Percentiles rank a stretch among this genome's conserved stretches.
phyloP scores from a whole-genome alignment of 2,329 filamentous ascomycete species.

The Pseudogymnoascus sp. region DNA sequence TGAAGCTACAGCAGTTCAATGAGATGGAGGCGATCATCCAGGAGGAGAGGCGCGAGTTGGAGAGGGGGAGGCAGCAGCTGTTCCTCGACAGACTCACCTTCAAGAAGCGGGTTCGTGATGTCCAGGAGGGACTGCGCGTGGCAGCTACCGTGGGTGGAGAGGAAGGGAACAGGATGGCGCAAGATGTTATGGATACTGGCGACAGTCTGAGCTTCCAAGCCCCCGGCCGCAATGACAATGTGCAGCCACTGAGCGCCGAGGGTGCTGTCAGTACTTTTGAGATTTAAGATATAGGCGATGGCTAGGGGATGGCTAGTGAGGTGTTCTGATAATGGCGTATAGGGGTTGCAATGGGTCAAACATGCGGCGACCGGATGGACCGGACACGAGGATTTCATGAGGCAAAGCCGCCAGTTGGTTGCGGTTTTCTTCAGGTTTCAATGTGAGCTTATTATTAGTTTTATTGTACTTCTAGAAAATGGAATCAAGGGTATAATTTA shows the following conservation, averaged over 20 bases:
- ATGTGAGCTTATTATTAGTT: conserved; percentile 9
- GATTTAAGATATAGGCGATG: neutral
- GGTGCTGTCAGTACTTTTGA: conserved; percentile 28
- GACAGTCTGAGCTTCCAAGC: conserved; percentile 49
- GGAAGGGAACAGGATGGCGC: conserved; percentile 29
- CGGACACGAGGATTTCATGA: conserved; percentile 1
- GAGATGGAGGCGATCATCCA: conserved; percentile 92
- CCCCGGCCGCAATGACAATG: conserved; percentile 29
- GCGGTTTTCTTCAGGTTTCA: neutral
- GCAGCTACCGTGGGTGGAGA: conserved; percentile 33
- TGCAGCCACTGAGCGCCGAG: conserved; percentile 49
- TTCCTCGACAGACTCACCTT: conserved; percentile 89
- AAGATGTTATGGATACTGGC: conserved; percentile 30
- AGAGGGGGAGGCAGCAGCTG: conserved; percentile 83
- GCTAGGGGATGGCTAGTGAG: neutral
- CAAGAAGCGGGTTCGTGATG: conserved; percentile 76
- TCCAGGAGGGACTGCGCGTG: conserved; percentile 65
- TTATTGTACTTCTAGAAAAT: conserved; percentile 7
- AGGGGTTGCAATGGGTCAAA: conserved; percentile 4
- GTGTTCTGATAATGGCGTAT: conserved; percentile 7
- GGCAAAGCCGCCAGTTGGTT: neutral
- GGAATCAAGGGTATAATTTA: neutral
- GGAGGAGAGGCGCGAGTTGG: conserved; percentile 85
- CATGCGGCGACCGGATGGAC: neutral
- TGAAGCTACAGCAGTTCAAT: conserved; percentile 92